Percentiles rank a stretch among this genome's conserved stretches.
Conservation (phyloP, 2,329 filamentous ascomycete species). For the Colletotrichum acutatum region DNA sequence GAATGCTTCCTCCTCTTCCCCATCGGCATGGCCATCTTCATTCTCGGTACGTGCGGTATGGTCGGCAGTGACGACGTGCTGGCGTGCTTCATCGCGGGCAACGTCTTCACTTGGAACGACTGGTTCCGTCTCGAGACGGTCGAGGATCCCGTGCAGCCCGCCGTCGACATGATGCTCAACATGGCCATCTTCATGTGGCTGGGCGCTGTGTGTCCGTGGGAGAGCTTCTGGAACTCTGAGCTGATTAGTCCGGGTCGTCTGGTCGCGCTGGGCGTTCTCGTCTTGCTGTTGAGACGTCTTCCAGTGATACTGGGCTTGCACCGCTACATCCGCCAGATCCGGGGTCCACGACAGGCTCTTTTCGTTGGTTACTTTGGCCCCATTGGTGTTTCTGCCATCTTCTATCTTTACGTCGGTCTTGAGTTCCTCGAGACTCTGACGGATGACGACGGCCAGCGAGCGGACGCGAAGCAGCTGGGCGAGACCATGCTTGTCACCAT, state of each 20-base stretch:
- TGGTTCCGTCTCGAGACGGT: slow-evolving; percentile 91
- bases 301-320: slow-evolving; percentile 81
- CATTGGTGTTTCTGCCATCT: slow-evolving; percentile 89
- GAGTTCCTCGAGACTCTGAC: slow-evolving; percentile 73
- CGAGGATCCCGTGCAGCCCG: slow-evolving; percentile 91
- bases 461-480: neutral
- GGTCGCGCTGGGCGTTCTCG: slow-evolving; percentile 76
- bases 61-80: slow-evolving; percentile 90
- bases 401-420: slow-evolving; percentile 84
- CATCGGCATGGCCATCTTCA: slow-evolving; percentile 85
- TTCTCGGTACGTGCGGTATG: slow-evolving; percentile 87
- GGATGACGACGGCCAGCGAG: neutral
- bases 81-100: slow-evolving; percentile 92
- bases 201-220: slow-evolving; percentile 87
- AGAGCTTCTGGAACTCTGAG: slow-evolving; percentile 70
- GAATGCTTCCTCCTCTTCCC: slow-evolving; percentile 91
- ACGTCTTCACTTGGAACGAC: slow-evolving; percentile 91
- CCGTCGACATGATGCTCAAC: slow-evolving; percentile 94
- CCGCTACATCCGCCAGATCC: slow-evolving; percentile 81
- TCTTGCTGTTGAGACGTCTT: slow-evolving; percentile 80
- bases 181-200: slow-evolving; percentile 91
- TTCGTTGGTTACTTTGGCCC: slow-evolving; percentile 95
- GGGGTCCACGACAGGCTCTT: slow-evolving; percentile 76
- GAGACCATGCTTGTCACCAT: neutral
- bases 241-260: slow-evolving; percentile 81